phyloP scores from a whole-genome alignment of 2,329 filamentous ascomycete genomes.

The Knufia fluminis region DNA sequence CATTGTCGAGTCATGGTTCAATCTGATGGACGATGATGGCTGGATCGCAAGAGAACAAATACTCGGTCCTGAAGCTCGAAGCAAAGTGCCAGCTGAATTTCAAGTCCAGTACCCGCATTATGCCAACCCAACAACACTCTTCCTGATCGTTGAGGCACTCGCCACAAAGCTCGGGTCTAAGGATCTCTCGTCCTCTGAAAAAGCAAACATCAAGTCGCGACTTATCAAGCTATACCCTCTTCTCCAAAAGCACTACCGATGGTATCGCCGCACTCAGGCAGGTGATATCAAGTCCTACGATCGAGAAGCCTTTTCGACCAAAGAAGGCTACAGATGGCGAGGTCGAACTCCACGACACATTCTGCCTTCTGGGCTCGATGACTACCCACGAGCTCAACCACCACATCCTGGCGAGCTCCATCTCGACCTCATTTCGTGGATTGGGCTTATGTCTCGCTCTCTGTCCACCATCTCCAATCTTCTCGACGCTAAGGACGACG shows the following conservation, averaged over 20 bases:
- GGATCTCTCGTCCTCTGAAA: constrained; percentile 18
- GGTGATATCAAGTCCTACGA: constrained; percentile 90
- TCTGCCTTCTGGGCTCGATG: constrained; percentile 86
- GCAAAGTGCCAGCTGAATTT: constrained; percentile 88
- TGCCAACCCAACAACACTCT: constrained; percentile 90
- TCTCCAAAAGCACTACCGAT: constrained; percentile 79
- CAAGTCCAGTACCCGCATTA: constrained; percentile 95
- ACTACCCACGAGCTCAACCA: constrained; percentile 88
- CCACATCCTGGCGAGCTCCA: constrained; percentile 94
- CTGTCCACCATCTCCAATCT: constrained; percentile 68
- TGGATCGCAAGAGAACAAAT: constrained; percentile 98
- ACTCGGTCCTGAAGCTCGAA: constrained; percentile 79
- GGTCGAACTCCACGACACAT: constrained; percentile 80
- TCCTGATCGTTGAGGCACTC: constrained; percentile 77
- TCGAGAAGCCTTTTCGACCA: constrained; percentile 75
- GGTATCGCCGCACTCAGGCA: constrained; percentile 86
- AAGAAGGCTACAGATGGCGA: constrained; percentile 91
- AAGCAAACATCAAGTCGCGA: constrained; percentile 22
- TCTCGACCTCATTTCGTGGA: constrained; percentile 89
- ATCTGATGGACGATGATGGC: constrained; percentile 88
- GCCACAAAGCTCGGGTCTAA: constrained; percentile 62
- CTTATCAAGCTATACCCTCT: constrained; percentile 74
- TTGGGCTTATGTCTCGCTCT: constrained; percentile 91
- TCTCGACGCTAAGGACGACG: constrained; percentile 69
- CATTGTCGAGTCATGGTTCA: constrained; percentile 92